Base-by-base conservation (phyloP, 2,329 filamentous ascomycete species). In the Paecilomyces variotii region DNA sequence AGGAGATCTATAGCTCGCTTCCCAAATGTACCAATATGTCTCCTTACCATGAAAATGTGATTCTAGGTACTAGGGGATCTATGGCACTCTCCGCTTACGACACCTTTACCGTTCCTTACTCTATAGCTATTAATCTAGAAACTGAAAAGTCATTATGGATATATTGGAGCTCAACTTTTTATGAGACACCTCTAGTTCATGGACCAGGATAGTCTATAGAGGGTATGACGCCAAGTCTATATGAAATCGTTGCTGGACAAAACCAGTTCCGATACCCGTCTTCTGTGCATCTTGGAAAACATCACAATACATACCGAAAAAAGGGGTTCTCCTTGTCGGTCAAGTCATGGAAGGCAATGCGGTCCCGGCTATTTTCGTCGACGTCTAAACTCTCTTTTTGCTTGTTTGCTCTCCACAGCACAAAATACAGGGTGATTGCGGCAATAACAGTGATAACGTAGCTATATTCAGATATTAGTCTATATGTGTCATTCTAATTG, bases 271-370 rank as follows among this genome's bases (percentile, higher is more conserved):
- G 1, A 45, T 45, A 45, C 4, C 14, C n/a, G 2, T n/a, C 35
- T 4, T n/a, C 35, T 19, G 14, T n/a, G 35, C 14, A 45, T 1
- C 4, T n/a, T 45, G 35, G 14, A 45, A 45, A 1, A 14, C 3
- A 26, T 65, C 67, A 82, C 57, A 81, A 68, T 0, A 80, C 82
- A 62, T 89, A 89, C 64, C 80, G 76, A 64, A 89, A 89, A 66
- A 86, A 86, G 1, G 80, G 79, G 63, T 89, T 89, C 70, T 89
- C 77, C 68, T 83, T 84, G 63, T 89, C 87, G 0, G 87, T 89
- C 62, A 88, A 70, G 67, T 89, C 86, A 57, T 84, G 79, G 60
- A 89, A 90, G 0, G 86, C 86, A 56, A 87, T 67, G 63, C 84
- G 84, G 53, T 84, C 87, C 56, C 84, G 78, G 65, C 89, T 86